A percentile compares a stretch with the other conserved stretches of the same genome.
phyloP scores from a whole-genome alignment of 2,329 filamentous ascomycete genomes.

The Diaporthe australafricana region DNA sequence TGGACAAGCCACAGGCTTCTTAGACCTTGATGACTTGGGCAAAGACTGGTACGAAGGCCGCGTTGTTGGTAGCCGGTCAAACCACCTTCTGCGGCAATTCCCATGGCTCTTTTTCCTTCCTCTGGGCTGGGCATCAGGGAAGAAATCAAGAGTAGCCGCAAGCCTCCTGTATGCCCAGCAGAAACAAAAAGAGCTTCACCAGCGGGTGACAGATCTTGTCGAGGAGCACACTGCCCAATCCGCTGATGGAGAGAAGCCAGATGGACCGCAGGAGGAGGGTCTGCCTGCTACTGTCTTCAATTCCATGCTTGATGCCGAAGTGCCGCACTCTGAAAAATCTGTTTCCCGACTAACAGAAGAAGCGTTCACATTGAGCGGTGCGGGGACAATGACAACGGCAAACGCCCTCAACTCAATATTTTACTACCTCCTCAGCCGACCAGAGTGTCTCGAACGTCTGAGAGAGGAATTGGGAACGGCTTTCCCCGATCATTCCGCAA shows the following conservation, averaged over 20 bases:
- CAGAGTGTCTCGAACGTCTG: constrained; percentile 6
- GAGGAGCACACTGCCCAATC: background rate
- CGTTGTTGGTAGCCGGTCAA: background rate
- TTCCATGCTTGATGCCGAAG: constrained; percentile 10
- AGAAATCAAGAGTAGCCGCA: background rate
- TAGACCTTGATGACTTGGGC: background rate
- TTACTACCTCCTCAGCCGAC: constrained; percentile 7
- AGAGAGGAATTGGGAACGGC: constrained; percentile 44
- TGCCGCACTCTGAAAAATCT: background rate
- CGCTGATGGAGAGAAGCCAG: background rate
- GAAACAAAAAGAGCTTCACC: constrained; percentile 3
- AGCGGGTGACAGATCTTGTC: background rate
- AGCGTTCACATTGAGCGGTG: constrained; percentile 8
- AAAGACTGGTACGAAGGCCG: constrained; percentile 19
- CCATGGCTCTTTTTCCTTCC: background rate
- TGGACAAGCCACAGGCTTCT: background rate
- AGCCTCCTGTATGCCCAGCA: constrained; percentile 6
- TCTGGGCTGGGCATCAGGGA: background rate
- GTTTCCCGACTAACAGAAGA: constrained; percentile 10
- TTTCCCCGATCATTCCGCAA: constrained; percentile 45
- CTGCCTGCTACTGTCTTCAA: constrained; percentile 3
- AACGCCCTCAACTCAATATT: constrained; percentile 18
- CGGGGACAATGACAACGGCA: constrained; percentile 15
- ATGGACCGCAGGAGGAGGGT: background rate
- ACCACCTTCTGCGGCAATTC: constrained; percentile 14